Conservation (phyloP, 2,329 filamentous ascomycete species). For the Paraphaeosphaeria sporulosa region DNA sequence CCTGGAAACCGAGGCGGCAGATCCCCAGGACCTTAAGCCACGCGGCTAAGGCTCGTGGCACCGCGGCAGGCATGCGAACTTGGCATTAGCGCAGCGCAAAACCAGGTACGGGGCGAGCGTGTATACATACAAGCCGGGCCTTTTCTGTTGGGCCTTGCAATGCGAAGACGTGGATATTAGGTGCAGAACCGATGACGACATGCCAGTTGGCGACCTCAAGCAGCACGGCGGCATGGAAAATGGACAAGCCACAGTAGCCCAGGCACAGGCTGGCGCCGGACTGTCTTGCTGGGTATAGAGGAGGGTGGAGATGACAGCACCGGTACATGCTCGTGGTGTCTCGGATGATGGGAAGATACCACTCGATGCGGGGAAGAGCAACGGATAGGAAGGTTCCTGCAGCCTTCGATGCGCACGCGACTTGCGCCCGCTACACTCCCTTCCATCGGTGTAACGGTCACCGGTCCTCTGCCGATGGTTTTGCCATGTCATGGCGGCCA, state of each 20-base stretch:
- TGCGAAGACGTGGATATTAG: not conserved
- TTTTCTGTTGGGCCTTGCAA: not conserved
- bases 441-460: conserved; percentile 17
- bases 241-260: not conserved
- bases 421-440: conserved; percentile 2
- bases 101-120: not conserved
- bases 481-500: not conserved
- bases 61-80: conserved; percentile 2
- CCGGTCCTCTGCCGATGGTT: conserved; percentile 1
- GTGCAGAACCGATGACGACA: conserved; percentile 5
- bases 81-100: conserved; percentile 1
- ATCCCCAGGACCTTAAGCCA: conserved; percentile 15
- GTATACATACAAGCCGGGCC: not conserved
- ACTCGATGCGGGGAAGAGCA: conserved; percentile 13
- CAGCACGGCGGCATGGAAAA: not conserved
- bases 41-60: conserved; percentile 20
- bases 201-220: not conserved
- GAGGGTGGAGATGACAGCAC: not conserved
- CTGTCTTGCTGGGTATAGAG: not conserved
- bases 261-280: not conserved
- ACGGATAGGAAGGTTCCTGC: conserved; percentile 19
- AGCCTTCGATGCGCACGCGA: conserved; percentile 14
- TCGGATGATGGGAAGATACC: conserved; percentile 6
- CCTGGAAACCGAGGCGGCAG: conserved; percentile 9
- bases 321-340: conserved; percentile 8